Conservation (phyloP, 2,329 filamentous ascomycete genomes). For the Aureobasidium mangrovei region DNA sequence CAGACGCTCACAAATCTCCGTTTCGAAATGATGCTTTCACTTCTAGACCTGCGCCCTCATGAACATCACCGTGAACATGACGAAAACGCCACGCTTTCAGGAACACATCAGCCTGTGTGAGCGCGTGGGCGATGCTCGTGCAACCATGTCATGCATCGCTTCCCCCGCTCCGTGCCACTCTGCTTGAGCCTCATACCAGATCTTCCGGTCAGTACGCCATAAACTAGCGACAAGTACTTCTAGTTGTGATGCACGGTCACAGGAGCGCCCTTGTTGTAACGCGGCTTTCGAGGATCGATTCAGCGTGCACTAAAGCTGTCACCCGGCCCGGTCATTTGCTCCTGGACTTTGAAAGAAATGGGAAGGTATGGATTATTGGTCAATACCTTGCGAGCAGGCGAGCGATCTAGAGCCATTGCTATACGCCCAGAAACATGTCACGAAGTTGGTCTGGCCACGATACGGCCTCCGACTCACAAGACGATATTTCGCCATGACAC, state of each 20-base stretch:
- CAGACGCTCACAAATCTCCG: background rate
- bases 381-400: background rate
- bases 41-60: background rate
- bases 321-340: background rate
- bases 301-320: background rate
- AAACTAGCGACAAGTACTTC: background rate
- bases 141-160: background rate
- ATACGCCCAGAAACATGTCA: no score
- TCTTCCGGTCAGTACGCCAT: background rate
- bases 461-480: no score
- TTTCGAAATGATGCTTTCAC: background rate
- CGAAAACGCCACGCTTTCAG: background rate
- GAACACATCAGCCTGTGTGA: conserved; percentile 1
- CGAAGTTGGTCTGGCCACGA: no score
- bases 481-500: no score
- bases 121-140: conserved; percentile 7
- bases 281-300: background rate
- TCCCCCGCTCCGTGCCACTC: background rate
- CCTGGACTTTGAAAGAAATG: background rate
- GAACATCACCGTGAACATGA: background rate
- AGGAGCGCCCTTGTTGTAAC: background rate
- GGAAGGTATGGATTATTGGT: background rate
- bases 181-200: conserved; percentile 1
- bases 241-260: conserved; percentile 1
- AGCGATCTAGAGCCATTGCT: background rate